Conservation (phyloP, 768 basidiomycete species). For the Leucocoprinus birnbaumii region DNA sequence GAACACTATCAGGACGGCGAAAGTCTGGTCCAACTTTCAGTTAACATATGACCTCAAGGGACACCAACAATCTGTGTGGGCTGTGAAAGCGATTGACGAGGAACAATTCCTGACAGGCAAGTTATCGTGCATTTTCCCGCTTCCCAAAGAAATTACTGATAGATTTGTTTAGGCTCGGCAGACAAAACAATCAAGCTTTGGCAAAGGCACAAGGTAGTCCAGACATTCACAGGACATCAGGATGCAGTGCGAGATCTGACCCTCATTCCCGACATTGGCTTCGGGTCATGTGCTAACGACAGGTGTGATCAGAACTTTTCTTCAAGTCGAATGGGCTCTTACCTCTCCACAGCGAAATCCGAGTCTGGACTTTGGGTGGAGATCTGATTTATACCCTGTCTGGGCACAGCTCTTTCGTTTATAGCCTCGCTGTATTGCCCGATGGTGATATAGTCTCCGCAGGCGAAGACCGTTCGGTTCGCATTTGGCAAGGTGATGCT, state of each 20-base stretch:
- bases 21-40: conserved; percentile 86
- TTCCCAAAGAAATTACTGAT: conserved; percentile 3
- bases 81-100: conserved; percentile 77
- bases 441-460: conserved; percentile 83
- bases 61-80: conserved; percentile 93
- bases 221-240: conserved; percentile 81
- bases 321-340: neutral
- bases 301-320: conserved; percentile 45
- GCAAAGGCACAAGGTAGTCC: conserved; percentile 69
- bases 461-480: conserved; percentile 91
- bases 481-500: conserved; percentile 82
- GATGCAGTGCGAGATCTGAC: conserved; percentile 90
- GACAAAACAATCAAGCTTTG: conserved; percentile 94
- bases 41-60: conserved; percentile 73
- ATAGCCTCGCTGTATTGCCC: conserved; percentile 81
- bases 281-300: conserved; percentile 95
- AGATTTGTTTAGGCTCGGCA: conserved; percentile 67
- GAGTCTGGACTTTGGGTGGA: conserved; percentile 86
- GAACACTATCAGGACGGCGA: conserved; percentile 67
- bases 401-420: conserved; percentile 97
- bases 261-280: conserved; percentile 80
- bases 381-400: conserved; percentile 76
- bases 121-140: conserved; percentile 11
- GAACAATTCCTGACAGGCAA: conserved; percentile 80
- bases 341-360: conserved; percentile 68